Evolutionary conservation across 371 early-diverging fungal genomes (phyloP), one percentile per base, ranked within the genome.

Genomic region (Blyttiomyces sp.): DNA sequence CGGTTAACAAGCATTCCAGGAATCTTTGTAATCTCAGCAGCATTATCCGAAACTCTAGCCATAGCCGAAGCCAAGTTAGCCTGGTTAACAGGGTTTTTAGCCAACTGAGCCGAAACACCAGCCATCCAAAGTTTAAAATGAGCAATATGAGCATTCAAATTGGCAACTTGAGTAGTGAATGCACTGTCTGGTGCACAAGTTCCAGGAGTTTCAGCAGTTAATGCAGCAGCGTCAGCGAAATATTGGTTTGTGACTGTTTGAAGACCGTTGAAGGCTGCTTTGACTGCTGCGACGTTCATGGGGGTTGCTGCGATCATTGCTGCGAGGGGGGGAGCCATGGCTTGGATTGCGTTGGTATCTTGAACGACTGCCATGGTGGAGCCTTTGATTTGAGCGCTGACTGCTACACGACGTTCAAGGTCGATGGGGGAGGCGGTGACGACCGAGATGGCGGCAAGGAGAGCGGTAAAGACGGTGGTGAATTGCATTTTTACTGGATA

Each of bases 11-110:
- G 16, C 48, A 46, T 17, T 23, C 24, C 17, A 13, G 48, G 48
- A 19, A 46, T 46, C 13, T 17, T 46, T 16, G 48, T 46, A 46
- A 46, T 46, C 48, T 46, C 48, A 24, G 19, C 48, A 46, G 48
- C 48, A 19, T 46, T 46, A 24, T 46, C 48, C 11, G 11, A 11
- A 7, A 46, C 48, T 19, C 24, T 11, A 16, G 48, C 48, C 48
- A 46, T 46, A 23, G 13, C 48, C 19, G 48, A 16, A 9, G 24
- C 7, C 16, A 24, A 7, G 11, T 16, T 11, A 23, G 17, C 24
- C 24, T 46, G 48, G 13, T 17, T 23, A 19, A 46, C 16, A 16
- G 16, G 16, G 48, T 7, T 24, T 19, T 23, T 19, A 9, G 9
- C 11, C 13, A 46, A 17, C 7, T 11, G 9, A 24, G 11, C 19